Conservation (phyloP, 208 protist genomes). For the Porcisia deanei region DNA sequence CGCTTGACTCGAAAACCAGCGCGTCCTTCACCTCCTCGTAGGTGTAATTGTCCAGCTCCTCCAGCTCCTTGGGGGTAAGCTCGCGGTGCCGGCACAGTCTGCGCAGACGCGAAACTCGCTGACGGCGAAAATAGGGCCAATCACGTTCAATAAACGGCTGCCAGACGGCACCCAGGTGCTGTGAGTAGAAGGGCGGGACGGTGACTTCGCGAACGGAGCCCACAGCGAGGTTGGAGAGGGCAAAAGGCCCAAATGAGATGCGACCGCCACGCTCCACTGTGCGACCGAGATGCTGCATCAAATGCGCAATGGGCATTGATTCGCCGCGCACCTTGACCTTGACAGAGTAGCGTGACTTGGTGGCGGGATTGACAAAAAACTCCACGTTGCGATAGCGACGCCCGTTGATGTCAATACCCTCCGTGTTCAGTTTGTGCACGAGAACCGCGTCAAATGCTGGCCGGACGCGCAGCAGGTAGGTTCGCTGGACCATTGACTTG, state of each 20-base stretch:
- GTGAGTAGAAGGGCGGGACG: conserved; percentile 75
- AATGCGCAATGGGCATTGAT: conserved; percentile 68
- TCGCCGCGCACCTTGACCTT: conserved; percentile 85
- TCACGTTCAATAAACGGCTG: conserved; percentile 88
- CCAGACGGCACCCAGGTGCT: conserved; percentile 70
- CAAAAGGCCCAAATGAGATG: conserved; percentile 86
- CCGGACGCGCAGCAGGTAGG: conserved; percentile 81
- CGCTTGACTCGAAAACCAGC: conserved; percentile 68
- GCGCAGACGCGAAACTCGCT: conserved; percentile 67
- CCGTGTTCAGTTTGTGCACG: conserved; percentile 83
- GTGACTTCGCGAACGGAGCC: conserved; percentile 88
- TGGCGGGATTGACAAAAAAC: conserved; percentile 85
- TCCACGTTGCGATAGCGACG: conserved; percentile 55
- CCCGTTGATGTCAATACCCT: conserved; percentile 85
- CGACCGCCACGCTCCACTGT: conserved; percentile 80
- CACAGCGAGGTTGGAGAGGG: conserved; percentile 68
- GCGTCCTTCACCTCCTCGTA: conserved; percentile 83
- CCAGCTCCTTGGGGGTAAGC: conserved; percentile 73
- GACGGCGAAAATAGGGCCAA: conserved; percentile 87
- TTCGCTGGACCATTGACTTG: conserved; percentile 76
- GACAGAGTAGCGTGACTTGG: conserved; percentile 77
- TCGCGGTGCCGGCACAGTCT: conserved; percentile 69
- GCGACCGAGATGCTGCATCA: conserved; percentile 87
- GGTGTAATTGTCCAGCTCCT: conserved; percentile 89
- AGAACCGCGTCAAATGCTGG: conserved; percentile 84